A percentile compares a stretch with the other conserved stretches of the same genome.
Evolutionary conservation across 345 rosid genomes (phyloP).

Genomic region (Syzygium aromaticum): DNA sequence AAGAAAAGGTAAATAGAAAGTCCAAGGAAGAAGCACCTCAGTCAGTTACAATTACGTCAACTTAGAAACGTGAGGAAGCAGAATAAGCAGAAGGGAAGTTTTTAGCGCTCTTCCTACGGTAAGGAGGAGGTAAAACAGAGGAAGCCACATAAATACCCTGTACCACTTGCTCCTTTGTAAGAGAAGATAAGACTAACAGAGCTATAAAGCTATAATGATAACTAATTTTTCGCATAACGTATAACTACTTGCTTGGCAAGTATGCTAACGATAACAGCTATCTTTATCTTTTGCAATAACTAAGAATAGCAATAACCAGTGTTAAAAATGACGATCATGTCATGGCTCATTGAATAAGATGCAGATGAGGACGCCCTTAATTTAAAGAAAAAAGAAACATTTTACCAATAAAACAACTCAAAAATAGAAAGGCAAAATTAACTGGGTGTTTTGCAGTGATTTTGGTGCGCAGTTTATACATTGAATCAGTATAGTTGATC

Average conservation of each 20-base stretch:
- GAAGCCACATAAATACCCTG: not conserved
- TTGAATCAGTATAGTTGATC: not conserved
- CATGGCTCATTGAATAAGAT: not conserved
- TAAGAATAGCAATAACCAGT: not conserved
- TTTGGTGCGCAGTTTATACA: not conserved
- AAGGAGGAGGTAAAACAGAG: not conserved
- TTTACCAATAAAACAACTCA: not conserved
- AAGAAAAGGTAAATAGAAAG: constrained; percentile 1
- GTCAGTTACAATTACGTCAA: not conserved
- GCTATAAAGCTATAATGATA: not conserved
- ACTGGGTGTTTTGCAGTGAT: not conserved
- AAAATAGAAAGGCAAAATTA: not conserved
- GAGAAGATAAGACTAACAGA: not conserved
- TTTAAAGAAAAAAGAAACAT: not conserved
- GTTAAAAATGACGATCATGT: not conserved
- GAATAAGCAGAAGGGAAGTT: not conserved
- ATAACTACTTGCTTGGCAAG: not conserved
- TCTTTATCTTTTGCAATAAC: not conserved
- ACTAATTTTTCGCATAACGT: not conserved
- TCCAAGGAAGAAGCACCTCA: not conserved
- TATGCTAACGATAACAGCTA: not conserved
- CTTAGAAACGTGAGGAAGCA: not conserved
- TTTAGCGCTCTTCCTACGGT: not conserved
- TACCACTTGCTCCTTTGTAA: not conserved
- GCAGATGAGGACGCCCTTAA: not conserved